A percentile compares a stretch with the other conserved stretches of the same genome.
Evolutionary conservation across 2,329 filamentous ascomycete species (phyloP).

Genomic region (Phoma sp.): DNA sequence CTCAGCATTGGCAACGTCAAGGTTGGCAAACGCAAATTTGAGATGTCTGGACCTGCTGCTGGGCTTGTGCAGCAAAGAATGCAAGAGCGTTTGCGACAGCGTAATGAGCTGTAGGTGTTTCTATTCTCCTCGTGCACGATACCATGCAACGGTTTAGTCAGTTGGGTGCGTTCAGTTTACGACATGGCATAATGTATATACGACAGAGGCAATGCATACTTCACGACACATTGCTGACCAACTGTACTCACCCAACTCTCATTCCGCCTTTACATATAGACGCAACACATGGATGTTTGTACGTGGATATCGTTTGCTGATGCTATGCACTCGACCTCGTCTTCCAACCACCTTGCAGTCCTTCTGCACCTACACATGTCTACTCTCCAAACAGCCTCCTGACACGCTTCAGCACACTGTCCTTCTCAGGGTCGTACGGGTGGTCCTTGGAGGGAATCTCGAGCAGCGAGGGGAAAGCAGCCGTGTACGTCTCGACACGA

Average conservation of each 20-base stretch:
- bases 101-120: slow-evolving; percentile 40
- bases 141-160: slow-evolving; percentile 22
- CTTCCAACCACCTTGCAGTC: not conserved
- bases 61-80: slow-evolving; percentile 41
- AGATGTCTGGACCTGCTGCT: slow-evolving; percentile 45
- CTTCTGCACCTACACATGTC: slow-evolving; percentile 7
- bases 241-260: too few species aligned
- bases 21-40: slow-evolving; percentile 40
- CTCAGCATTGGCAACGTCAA: slow-evolving; percentile 26
- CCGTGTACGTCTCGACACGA: slow-evolving; percentile 87
- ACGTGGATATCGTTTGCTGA: slow-evolving; percentile 12
- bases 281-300: not conserved
- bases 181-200: slow-evolving; percentile 29
- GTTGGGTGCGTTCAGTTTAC: not conserved
- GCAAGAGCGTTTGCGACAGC: slow-evolving; percentile 31
- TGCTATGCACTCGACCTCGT: slow-evolving; percentile 3
- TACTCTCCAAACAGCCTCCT: slow-evolving; percentile 75
- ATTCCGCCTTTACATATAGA: not conserved
- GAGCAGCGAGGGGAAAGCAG: slow-evolving; percentile 92
- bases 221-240: not conserved
- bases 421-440: slow-evolving; percentile 98
- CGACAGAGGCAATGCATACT: slow-evolving; percentile 18
- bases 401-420: slow-evolving; percentile 92
- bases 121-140: slow-evolving; percentile 23
- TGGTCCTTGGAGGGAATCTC: slow-evolving; percentile 99